These are phyloP conservation scores for Lactarius pseudohatsudake DNA, from an alignment of 768 basidiomycete genomes.

Conservation along the genomic window DNA sequence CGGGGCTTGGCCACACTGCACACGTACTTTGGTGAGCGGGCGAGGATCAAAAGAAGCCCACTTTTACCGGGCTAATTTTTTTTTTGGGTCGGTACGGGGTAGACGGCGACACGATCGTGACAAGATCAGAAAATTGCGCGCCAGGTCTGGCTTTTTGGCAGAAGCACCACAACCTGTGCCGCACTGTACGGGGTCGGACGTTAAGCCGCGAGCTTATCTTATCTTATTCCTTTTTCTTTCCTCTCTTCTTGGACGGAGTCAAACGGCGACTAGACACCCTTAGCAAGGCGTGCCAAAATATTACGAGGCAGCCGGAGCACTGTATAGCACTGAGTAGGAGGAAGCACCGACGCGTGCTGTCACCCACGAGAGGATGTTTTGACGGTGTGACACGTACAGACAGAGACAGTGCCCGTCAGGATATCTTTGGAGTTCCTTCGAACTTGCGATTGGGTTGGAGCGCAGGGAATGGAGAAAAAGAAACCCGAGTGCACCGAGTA, in stretches of 20 bases:
- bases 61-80: background rate
- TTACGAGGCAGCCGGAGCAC: background rate
- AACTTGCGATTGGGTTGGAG: constrained; percentile 2
- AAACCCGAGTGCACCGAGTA: constrained; percentile 7
- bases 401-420: background rate
- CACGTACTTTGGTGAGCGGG: constrained; percentile 13
- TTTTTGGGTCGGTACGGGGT: constrained; percentile 4
- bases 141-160: background rate
- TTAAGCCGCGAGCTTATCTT: background rate
- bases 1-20: background rate
- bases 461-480: constrained; percentile 19
- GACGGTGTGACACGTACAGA: background rate
- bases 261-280: background rate
- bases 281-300: background rate
- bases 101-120: constrained; percentile 13
- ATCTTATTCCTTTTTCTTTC: background rate
- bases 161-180: constrained; percentile 2
- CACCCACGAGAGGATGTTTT: background rate
- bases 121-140: background rate
- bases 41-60: constrained; percentile 20
- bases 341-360: background rate
- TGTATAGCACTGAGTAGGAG: background rate
- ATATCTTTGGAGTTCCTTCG: constrained; percentile 3
- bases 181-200: constrained; percentile 4
- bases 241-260: background rate